A percentile compares a stretch with the other conserved stretches of the same genome.
Conservation (phyloP, 805 yeast species). For the Kodamaea kaohsiungensis region DNA sequence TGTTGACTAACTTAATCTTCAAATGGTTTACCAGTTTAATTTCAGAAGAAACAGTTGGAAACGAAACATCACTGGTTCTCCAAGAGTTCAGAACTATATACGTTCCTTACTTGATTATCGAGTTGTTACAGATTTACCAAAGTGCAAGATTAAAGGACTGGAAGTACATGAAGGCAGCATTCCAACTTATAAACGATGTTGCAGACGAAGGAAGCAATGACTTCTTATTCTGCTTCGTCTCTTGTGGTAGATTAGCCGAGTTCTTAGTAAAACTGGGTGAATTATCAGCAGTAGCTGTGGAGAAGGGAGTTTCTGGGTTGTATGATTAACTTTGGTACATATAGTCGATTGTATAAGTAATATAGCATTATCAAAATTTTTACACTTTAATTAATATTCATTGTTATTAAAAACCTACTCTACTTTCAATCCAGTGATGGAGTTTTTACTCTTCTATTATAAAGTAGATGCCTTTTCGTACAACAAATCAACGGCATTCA, state of each 20-base stretch:
- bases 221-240: slow-evolving; percentile 60
- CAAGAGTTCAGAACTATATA: slow-evolving; percentile 63
- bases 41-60: slow-evolving; percentile 8
- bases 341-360: neutral
- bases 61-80: slow-evolving; percentile 41
- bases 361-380: slow-evolving; percentile 1
- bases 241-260: slow-evolving; percentile 55
- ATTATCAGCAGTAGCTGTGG: slow-evolving; percentile 53
- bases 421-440: neutral
- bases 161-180: slow-evolving; percentile 55
- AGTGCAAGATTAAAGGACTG: slow-evolving; percentile 38
- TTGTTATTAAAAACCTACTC: neutral
- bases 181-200: slow-evolving; percentile 59
- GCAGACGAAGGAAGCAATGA: slow-evolving; percentile 64
- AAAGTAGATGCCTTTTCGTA: slow-evolving; percentile 82
- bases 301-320: slow-evolving; percentile 47
- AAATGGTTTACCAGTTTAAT: slow-evolving; percentile 40
- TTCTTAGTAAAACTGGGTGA: slow-evolving; percentile 56
- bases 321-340: slow-evolving; percentile 20
- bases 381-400: slow-evolving; percentile 1
- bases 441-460: neutral
- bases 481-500: slow-evolving; percentile 82
- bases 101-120: slow-evolving; percentile 71
- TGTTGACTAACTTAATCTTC: slow-evolving; percentile 28
- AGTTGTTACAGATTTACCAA: slow-evolving; percentile 55